Evolutionary conservation across 257 asterid genomes (phyloP).

Genomic region (Nicotiana paniculata): DNA sequence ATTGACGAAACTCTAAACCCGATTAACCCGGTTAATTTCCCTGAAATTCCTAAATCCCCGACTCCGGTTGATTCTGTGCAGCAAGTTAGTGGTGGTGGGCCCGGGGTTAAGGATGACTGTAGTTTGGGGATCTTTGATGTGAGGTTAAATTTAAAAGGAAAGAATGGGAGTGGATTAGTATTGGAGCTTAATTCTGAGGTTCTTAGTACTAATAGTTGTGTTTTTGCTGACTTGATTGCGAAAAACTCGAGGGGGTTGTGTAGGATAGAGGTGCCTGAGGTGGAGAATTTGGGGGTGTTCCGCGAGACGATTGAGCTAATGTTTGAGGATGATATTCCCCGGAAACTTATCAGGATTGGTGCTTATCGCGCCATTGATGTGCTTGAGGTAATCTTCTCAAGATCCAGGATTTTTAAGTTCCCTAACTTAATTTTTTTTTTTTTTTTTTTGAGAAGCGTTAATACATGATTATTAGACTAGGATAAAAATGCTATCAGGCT

Average conservation of each 20-base stretch:
- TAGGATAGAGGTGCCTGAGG: slow-evolving; percentile 88
- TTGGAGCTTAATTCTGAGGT: slow-evolving; percentile 77
- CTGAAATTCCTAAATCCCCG: slow-evolving; percentile 31
- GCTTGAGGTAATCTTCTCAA: slow-evolving; percentile 57
- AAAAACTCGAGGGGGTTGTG: slow-evolving; percentile 55
- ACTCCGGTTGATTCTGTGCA: slow-evolving; percentile 19
- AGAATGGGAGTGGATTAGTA: slow-evolving; percentile 59
- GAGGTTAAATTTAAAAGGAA: slow-evolving; percentile 76
- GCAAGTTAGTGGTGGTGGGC: slow-evolving; percentile 2
- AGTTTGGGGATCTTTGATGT: slow-evolving; percentile 52
- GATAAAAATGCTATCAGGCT: not conserved
- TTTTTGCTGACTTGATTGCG: slow-evolving; percentile 64
- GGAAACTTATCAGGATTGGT: slow-evolving; percentile 60
- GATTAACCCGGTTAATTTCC: slow-evolving; percentile 5
- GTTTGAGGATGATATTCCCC: slow-evolving; percentile 72
- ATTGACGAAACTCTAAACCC: slow-evolving; percentile 20
- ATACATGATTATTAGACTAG: not conserved
- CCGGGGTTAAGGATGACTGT: slow-evolving; percentile 27
- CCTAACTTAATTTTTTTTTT: no score
- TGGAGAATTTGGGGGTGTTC: slow-evolving; percentile 63
- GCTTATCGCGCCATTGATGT: slow-evolving; percentile 65
- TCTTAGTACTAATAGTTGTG: slow-evolving; percentile 54
- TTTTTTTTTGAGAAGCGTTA: not conserved
- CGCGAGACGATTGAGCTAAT: slow-evolving; percentile 79
- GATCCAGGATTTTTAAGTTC: not conserved